Evolutionary conservation across 768 basidiomycete species (phyloP), one percentile per base, ranked within the genome.

Genomic region (Trametopsis cervina): DNA sequence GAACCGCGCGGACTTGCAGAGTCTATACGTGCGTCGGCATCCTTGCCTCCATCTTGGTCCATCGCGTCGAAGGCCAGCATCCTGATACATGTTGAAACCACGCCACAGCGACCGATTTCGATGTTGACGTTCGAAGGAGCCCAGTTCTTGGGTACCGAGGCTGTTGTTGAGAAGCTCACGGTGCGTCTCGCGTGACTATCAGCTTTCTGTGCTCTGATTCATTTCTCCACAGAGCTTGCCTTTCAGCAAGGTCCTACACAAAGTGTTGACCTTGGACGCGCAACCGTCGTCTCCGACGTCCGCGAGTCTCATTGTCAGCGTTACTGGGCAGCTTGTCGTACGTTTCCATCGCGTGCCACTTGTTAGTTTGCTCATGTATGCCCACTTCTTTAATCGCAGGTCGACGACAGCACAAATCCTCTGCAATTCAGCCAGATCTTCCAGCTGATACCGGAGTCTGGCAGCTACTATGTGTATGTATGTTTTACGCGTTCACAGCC

Each of bases 401-500:
- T 98, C 55, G 94, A 97, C 57, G 89, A 87, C 52, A 74, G 73
- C 54, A 37, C 67, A 49, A 87, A 88, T 56, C 81, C 89, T n/a
- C 71, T 99, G 48, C 82, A 80, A 59, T 99, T 89, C 73, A 89
- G 83, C 55, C 96, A 99, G 69, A 73, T 81, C 53, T 99, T 99
- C 81, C 91, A 95, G 56, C 80, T 99, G 49, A 75, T 89, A 45
- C 83, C 79, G 22, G 89, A 94, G 2, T 78, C 73, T 4, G 57
- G 54, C 17, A 78, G 78, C 55, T 94, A 85, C 73, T 97, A 83
- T 63, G 87, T 98, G 92, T 93, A 67, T 40, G 89, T 71, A 10
- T 36, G 49, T 37, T 36, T 26, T 36, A 18, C 26, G 25, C 15
- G 42, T 4, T n/a, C 20, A 50, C 45, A 22, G 21, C 53, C 44